Percentiles rank a stretch among this genome's conserved stretches.
phyloP scores from a whole-genome alignment of 257 asterid species.

The Verbascum thapsus region DNA sequence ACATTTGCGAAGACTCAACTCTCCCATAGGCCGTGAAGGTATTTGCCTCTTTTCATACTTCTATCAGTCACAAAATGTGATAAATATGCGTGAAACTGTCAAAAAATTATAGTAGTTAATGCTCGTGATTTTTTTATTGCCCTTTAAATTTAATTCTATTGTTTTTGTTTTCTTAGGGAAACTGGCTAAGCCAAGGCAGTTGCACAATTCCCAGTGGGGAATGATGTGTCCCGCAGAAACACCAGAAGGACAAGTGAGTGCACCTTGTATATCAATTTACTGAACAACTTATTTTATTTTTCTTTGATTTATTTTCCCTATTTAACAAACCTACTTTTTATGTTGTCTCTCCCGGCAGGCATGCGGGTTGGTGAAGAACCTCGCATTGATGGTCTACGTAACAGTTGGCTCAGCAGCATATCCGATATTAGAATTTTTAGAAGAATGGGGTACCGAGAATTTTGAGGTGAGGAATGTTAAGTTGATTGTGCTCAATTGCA shows the following conservation, averaged over 20 bases:
- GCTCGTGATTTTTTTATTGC: not conserved
- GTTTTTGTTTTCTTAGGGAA: constrained; percentile 56
- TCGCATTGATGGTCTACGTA: constrained; percentile 93
- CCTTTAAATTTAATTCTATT: constrained; percentile 3
- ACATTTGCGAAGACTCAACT: constrained; percentile 88
- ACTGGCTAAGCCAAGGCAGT: constrained; percentile 96
- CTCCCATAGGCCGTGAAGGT: constrained; percentile 99
- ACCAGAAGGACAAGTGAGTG: constrained; percentile 93
- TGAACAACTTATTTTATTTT: constrained; percentile 5
- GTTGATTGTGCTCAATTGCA: constrained; percentile 5
- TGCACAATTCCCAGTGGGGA: constrained; percentile 99
- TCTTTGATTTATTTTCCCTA: not conserved
- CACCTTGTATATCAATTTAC: constrained; percentile 21
- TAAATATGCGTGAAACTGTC: not conserved
- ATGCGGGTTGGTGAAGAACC: constrained; percentile 97
- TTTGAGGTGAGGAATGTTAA: constrained; percentile 64
- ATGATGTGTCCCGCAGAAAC: constrained; percentile 99
- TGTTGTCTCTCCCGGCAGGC: constrained; percentile 58
- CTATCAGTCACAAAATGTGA: constrained; percentile 6
- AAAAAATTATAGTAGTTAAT: constrained; percentile 1
- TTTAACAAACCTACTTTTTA: constrained; percentile 16
- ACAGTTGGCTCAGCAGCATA: constrained; percentile 99
- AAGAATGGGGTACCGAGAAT: constrained; percentile 99
- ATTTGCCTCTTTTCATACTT: constrained; percentile 7
- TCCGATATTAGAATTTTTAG: constrained; percentile 92